Conservation (phyloP, 768 basidiomycete species). For the Phlegmacium glaucopus region DNA sequence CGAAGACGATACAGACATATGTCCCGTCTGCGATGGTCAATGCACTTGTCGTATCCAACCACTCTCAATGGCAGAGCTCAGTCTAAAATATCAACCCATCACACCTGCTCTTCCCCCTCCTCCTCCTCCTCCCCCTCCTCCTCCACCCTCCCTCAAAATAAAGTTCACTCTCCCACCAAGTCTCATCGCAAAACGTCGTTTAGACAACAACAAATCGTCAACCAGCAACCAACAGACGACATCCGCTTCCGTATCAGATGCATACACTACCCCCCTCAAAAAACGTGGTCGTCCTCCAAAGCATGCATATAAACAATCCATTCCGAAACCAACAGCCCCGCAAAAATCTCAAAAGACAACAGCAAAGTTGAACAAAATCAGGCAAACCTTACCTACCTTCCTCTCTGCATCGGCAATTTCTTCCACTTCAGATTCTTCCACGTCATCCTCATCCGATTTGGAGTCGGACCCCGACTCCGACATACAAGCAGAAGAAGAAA, state of each 20-base stretch:
- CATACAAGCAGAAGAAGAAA: conserved; percentile 61
- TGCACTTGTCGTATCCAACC: conserved; percentile 64
- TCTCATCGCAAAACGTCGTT: conserved; percentile 43
- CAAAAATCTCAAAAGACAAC: conserved; percentile 10
- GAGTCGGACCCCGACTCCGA: conserved; percentile 50
- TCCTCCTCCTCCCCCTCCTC: conserved; percentile 7
- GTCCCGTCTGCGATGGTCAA: conserved; percentile 87
- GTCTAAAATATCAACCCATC: conserved; percentile 32
- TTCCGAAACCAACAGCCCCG: conserved; percentile 14
- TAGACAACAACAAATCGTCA: conserved; percentile 18
- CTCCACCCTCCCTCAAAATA: conserved; percentile 59
- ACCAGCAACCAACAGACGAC: conserved; percentile 30
- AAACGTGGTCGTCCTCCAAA: conserved; percentile 60
- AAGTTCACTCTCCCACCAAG: conserved; percentile 63
- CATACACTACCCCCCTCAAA: conserved; percentile 36
- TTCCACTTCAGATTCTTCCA: conserved; percentile 31
- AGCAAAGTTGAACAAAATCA: conserved; percentile 11
- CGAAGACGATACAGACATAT: conserved; percentile 85
- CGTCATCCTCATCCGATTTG: conserved; percentile 43
- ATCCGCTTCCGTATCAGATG: conserved; percentile 37
- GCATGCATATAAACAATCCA: conserved; percentile 16
- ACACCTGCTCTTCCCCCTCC: conserved; percentile 4
- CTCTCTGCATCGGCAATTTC: conserved; percentile 60
- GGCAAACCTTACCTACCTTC: conserved; percentile 56
- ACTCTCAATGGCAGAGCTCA: conserved; percentile 34